Base-by-base conservation (phyloP, 179 eudicot genomes). In the Drosera spatulata region DNA sequence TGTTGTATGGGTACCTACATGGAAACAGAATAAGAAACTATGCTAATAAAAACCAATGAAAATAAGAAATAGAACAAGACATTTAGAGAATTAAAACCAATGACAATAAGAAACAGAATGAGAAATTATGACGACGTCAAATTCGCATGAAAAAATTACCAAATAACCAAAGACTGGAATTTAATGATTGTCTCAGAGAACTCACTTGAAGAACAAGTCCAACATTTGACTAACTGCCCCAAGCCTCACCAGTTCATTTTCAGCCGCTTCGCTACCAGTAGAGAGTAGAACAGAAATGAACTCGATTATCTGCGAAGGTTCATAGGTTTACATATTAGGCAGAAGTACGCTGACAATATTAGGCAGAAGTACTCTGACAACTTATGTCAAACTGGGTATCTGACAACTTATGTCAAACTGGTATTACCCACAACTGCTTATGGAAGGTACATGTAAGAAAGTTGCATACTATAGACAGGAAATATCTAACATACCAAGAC, bases 1-100 rank as follows among this genome's bases (percentile, higher is more conserved):
- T 91, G 68, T 91, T 91, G 88, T 72, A 91, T 3, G 98, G 95
- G 66, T 85, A 91, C 89, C 98, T 91, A 63, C 60, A 71, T 37
- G 55, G 64, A 41, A 62, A 70, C 7, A 40, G 69, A 69, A 64
- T n/a, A 50, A 66, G 43, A 56, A 38, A 11, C 53, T 46, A 58
- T 13, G 37, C 56, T 22, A 48, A 48, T 14, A 53, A 55, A 54
- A 37, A 42, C 15, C 22, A 44, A 14, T 22, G 43, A 6, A n/a
- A 22, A 22, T 22, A 22, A 22, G 64, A 37, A 62, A 69, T 7
- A 39, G 69, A 68, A 63, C 14, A 49, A 66, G 42, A 55, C 15
- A 11, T 56, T 46, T 54, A 10, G 37, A 60, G 13, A 48, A 48
- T 14, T 48, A 55, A 54, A 37, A 42, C 15, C 22, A 44, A 14